These are phyloP conservation scores for Cercospora brassicicola DNA, from an alignment of 2,329 filamentous ascomycete genomes.

Conservation along the genomic window DNA sequence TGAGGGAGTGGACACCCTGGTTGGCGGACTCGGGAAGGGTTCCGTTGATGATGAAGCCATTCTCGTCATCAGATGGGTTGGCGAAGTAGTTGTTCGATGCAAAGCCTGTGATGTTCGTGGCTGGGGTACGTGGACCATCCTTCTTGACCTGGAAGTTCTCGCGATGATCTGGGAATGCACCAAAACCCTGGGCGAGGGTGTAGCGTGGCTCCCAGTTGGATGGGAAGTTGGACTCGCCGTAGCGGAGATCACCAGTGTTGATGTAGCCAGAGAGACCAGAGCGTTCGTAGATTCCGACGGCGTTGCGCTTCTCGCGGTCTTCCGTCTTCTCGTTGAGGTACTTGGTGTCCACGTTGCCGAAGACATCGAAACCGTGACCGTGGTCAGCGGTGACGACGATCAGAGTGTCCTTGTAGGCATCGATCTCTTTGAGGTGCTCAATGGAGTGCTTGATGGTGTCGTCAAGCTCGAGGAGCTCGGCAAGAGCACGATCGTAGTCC, in stretches of 20 bases:
- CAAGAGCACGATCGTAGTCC: conserved; percentile 82
- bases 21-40: conserved; percentile 64
- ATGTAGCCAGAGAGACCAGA: conserved; percentile 77
- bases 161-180: conserved; percentile 70
- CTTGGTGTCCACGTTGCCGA: conserved; percentile 75
- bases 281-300: conserved; percentile 70
- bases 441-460: conserved; percentile 78
- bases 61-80: conserved; percentile 65
- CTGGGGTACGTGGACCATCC: conserved; percentile 62
- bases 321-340: conserved; percentile 66
- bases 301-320: conserved; percentile 71
- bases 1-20: conserved; percentile 74
- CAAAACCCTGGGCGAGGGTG: conserved; percentile 71
- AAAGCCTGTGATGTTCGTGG: conserved; percentile 54
- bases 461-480: conserved; percentile 81
- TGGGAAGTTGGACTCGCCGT: conserved; percentile 74
- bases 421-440: conserved; percentile 64
- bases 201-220: conserved; percentile 83
- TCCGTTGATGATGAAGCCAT: conserved; percentile 73
- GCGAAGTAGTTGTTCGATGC: conserved; percentile 60
- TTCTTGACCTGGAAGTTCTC: conserved; percentile 73
- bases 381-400: conserved; percentile 83
- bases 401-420: conserved; percentile 71
- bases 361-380: conserved; percentile 86
- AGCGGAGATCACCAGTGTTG: conserved; percentile 59